phyloP scores from a whole-genome alignment of 129 eudicot species.

The Helichrysum umbraculigerum region DNA sequence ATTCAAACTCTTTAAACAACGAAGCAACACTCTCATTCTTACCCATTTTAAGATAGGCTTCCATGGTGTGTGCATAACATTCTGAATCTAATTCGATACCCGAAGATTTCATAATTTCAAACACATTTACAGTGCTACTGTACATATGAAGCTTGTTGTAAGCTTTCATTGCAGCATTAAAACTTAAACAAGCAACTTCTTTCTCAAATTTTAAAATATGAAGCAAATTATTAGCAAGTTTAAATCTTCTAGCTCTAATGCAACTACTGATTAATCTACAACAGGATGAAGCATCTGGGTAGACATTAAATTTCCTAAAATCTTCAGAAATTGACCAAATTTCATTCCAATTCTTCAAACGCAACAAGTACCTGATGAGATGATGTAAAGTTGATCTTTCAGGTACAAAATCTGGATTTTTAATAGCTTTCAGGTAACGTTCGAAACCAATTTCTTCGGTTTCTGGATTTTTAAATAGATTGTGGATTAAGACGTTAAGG shows the following conservation, averaged over 20 bases:
- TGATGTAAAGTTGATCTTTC: conserved; percentile 54
- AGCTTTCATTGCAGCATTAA: conserved; percentile 74
- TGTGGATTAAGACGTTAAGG: conserved; percentile 48
- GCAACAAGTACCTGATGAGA: conserved; percentile 64
- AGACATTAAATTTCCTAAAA: conserved; percentile 46
- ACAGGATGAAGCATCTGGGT: conserved; percentile 56
- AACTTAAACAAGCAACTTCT: conserved; percentile 52
- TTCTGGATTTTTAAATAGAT: conserved; percentile 45
- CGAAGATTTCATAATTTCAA: conserved; percentile 54
- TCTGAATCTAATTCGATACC: conserved; percentile 52
- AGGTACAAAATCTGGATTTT: conserved; percentile 59
- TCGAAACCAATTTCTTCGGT: conserved; percentile 53
- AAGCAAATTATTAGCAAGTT: conserved; percentile 54
- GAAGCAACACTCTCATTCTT: conserved; percentile 40
- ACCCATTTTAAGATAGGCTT: conserved; percentile 68
- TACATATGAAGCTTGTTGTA: conserved; percentile 94
- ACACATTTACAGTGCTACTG: conserved; percentile 50
- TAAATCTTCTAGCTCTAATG: conserved; percentile 74
- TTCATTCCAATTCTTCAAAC: conserved; percentile 56
- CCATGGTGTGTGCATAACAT: conserved; percentile 65
- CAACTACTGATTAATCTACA: conserved; percentile 63
- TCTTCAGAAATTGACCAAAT: conserved; percentile 57
- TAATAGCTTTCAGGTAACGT: conserved; percentile 62
- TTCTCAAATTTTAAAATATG: conserved; percentile 41
- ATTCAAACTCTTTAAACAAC: conserved; percentile 57